A percentile compares a stretch with the other conserved stretches of the same genome.
phyloP scores from a whole-genome alignment of 139 green algal species.

The Closterium sp. region DNA sequence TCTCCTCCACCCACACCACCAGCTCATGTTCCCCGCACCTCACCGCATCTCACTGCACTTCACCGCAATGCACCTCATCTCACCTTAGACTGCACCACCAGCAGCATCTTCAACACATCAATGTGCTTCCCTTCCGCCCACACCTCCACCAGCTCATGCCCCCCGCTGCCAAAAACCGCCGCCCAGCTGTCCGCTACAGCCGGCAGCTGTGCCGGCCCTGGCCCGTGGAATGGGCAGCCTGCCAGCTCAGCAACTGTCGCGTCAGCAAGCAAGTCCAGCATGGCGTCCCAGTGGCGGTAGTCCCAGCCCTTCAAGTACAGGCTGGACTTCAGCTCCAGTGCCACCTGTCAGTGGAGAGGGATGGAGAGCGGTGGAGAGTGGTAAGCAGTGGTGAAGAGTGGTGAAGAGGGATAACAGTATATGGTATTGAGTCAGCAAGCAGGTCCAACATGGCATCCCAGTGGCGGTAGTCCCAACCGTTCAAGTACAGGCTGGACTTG shows the following conservation, averaged over 20 bases:
- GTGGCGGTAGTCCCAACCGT: slow-evolving; percentile 38
- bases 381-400: not conserved
- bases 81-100: slow-evolving; percentile 21
- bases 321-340: slow-evolving; percentile 44
- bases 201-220: not conserved
- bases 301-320: slow-evolving; percentile 44
- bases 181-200: slow-evolving; percentile 23
- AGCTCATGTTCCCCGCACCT: no score
- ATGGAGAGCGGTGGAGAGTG: no score
- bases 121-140: slow-evolving; percentile 38
- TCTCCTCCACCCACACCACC: no score
- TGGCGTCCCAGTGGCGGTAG: slow-evolving; percentile 41
- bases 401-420: not conserved
- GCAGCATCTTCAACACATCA: slow-evolving; percentile 21
- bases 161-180: slow-evolving; percentile 8
- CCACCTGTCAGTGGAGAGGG: slow-evolving; percentile 6
- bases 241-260: slow-evolving; percentile 13
- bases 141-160: slow-evolving; percentile 41
- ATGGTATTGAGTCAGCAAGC: not conserved
- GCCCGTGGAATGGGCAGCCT: not conserved
- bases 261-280: slow-evolving; percentile 23
- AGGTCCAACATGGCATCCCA: slow-evolving; percentile 34
- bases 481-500: slow-evolving; percentile 34
- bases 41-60: slow-evolving; percentile 22
- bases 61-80: not conserved